phyloP scores from a whole-genome alignment of 2,329 filamentous ascomycete species.

The Fonsecaea erecta region DNA sequence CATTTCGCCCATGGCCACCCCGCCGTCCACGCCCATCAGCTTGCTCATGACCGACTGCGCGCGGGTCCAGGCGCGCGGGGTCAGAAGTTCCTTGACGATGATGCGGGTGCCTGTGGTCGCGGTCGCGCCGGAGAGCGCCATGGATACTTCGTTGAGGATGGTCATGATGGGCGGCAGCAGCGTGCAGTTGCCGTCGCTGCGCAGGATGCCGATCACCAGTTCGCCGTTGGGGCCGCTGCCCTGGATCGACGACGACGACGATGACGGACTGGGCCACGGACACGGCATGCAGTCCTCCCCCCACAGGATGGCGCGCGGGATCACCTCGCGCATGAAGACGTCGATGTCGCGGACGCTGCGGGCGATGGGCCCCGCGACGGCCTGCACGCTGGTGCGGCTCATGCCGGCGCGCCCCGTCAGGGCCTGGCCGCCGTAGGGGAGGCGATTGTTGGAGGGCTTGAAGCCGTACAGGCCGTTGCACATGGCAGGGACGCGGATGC shows the following conservation, averaged over 20 bases:
- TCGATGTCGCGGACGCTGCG: conserved; percentile 47
- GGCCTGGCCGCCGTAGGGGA: conserved; percentile 60
- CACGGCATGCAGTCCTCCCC: conserved; percentile 53
- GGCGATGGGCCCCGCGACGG: conserved; percentile 50
- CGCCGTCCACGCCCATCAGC: conserved; percentile 64
- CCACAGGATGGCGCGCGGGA: conserved; percentile 60
- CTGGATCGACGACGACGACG: conserved; percentile 26
- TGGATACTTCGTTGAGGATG: conserved; percentile 47
- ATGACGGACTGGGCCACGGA: conserved; percentile 41
- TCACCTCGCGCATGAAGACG: conserved; percentile 56
- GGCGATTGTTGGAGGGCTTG: conserved; percentile 54
- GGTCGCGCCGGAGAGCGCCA: conserved; percentile 35
- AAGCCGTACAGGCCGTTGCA: conserved; percentile 58
- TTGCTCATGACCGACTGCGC: conserved; percentile 62
- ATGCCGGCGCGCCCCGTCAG: conserved; percentile 53
- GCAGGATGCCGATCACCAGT: conserved; percentile 50
- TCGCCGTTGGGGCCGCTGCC: conserved; percentile 37
- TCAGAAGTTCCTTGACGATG: conserved; percentile 63
- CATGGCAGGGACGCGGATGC: conserved; percentile 55
- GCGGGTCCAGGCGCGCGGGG: conserved; percentile 57
- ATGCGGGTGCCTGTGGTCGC: conserved; percentile 46
- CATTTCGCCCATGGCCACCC: conserved; percentile 60
- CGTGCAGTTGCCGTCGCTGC: conserved; percentile 47
- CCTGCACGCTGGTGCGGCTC: conserved; percentile 57
- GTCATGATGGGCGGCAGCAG: conserved; percentile 48